Conservation (phyloP, 148 eudicot genomes). For the Linanthus parryae region DNA sequence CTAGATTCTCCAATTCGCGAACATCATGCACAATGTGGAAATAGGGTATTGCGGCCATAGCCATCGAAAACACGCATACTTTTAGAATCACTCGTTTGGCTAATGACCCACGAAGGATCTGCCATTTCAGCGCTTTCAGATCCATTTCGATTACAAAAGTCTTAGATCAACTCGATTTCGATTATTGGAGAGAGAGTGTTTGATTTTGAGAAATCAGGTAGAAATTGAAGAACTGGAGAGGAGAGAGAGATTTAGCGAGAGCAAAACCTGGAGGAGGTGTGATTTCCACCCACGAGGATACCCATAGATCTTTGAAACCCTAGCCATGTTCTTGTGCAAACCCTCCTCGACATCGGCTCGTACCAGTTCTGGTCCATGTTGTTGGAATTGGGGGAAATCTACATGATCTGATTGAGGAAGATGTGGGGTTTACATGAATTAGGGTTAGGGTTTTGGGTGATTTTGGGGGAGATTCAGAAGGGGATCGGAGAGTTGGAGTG, state of each 20-base stretch:
- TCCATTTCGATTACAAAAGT: conserved; percentile 10
- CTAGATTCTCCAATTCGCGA: conserved; percentile 24
- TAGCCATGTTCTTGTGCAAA: conserved; percentile 69
- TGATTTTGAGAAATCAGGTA: background rate
- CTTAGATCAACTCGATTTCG: background rate
- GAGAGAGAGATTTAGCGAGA: conserved; percentile 47
- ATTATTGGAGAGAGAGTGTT: too few relatives aligned
- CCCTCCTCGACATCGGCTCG: conserved; percentile 41
- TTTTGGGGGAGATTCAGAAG: background rate
- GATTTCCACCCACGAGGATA: conserved; percentile 99
- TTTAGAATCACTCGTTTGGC: conserved; percentile 45
- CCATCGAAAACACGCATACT: conserved; percentile 37
- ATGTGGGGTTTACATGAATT: background rate
- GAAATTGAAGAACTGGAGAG: conserved; percentile 7
- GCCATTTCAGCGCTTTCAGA: conserved; percentile 59
- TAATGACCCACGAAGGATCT: conserved; percentile 55
- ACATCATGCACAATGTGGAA: conserved; percentile 46
- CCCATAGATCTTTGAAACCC: conserved; percentile 76
- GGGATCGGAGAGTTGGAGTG: background rate
- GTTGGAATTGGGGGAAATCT: conserved; percentile 1
- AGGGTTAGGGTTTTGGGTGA: background rate
- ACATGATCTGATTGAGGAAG: background rate
- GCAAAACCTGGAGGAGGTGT: conserved; percentile 98
- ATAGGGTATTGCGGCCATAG: conserved; percentile 42
- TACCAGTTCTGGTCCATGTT: conserved; percentile 29